phyloP scores from a whole-genome alignment of 345 rosid species.

The Abelmoschus esculentus region DNA sequence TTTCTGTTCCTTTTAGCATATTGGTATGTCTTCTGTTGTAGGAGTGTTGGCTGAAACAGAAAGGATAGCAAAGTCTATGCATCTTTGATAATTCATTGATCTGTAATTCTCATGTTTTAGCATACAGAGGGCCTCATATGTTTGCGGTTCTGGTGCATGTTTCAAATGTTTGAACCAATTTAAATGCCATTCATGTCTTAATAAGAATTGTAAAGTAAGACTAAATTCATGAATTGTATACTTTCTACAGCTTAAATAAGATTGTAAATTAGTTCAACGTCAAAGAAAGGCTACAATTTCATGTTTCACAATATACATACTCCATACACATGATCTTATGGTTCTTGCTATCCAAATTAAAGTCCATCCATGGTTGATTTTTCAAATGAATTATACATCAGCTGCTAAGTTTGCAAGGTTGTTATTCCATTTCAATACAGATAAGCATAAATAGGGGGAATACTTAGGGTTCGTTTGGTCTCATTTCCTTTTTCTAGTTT shows the following conservation, averaged over 20 bases:
- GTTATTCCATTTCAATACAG: neutral
- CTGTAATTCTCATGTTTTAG: slow-evolving; percentile 5
- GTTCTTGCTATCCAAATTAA: neutral
- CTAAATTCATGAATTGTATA: neutral
- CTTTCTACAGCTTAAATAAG: neutral
- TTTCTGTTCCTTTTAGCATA: neutral
- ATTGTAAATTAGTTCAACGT: neutral
- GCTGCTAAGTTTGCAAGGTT: neutral
- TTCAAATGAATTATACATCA: neutral
- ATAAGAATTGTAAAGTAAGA: neutral
- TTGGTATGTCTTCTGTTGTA: neutral
- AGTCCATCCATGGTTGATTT: neutral
- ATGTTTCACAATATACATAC: neutral
- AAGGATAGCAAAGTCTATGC: neutral
- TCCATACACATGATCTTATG: neutral
- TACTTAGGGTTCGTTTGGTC: neutral
- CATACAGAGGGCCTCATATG: neutral
- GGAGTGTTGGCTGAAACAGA: neutral
- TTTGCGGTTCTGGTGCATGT: neutral
- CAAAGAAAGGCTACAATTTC: neutral
- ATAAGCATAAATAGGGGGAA: neutral
- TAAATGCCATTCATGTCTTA: neutral
- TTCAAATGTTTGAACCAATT: neutral
- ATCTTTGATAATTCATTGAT: neutral
- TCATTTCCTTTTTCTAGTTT: neutral